A percentile compares a stretch with the other conserved stretches of the same genome.
Evolutionary conservation across 306 rosid genomes (phyloP).

Genomic region (Heteromeles arbutifolia): DNA sequence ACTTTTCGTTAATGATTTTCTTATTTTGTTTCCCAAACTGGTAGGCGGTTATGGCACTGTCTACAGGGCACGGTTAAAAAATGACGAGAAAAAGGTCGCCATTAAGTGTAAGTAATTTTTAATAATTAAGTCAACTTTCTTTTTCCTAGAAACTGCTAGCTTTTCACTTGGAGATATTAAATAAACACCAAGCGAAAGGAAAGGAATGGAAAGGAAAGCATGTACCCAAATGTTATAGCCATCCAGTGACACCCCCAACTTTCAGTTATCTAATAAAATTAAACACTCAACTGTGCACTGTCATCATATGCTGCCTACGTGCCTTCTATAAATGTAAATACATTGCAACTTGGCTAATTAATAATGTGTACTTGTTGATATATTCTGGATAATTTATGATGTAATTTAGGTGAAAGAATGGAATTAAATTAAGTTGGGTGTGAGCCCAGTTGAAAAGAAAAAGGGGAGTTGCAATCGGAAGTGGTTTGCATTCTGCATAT

Average conservation of each 20-base stretch:
- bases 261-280: background rate
- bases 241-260: background rate
- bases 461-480: background rate
- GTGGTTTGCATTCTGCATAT: background rate
- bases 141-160: too few relatives aligned
- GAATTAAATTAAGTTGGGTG: background rate
- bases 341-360: background rate
- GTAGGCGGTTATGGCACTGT: conserved; percentile 82
- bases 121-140: too few relatives aligned
- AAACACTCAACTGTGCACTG: background rate
- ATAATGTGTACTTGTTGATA: background rate
- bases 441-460: background rate
- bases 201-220: too few relatives aligned
- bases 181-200: too few relatives aligned
- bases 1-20: background rate
- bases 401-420: background rate
- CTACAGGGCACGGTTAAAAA: conserved; percentile 51
- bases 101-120: conserved; percentile 46
- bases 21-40: conserved; percentile 3
- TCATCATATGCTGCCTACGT: background rate
- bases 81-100: conserved; percentile 50
- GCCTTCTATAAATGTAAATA: background rate
- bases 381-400: background rate
- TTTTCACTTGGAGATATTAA: too few relatives aligned
- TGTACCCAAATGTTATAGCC: background rate